Percentiles rank a stretch among this genome's conserved stretches.
Conservation (phyloP, 2,329 filamentous ascomycete species). For the Aureobasidium sp. region DNA sequence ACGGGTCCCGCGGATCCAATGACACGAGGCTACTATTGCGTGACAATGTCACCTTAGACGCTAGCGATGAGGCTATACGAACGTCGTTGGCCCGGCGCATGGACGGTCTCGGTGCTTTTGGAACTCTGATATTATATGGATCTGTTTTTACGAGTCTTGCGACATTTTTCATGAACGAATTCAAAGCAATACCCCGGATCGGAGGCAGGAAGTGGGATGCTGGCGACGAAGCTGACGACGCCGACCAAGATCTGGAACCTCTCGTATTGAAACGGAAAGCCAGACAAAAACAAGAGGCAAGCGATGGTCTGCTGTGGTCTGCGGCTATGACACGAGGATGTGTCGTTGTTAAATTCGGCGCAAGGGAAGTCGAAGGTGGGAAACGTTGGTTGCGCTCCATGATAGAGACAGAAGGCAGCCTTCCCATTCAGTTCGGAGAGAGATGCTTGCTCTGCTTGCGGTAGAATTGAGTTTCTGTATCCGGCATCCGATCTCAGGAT, state of each 20-base stretch:
- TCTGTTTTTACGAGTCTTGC: slow-evolving; percentile 59
- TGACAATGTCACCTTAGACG: slow-evolving; percentile 72
- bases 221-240: slow-evolving; percentile 34
- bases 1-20: slow-evolving; percentile 32
- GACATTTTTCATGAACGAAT: slow-evolving; percentile 72
- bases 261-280: slow-evolving; percentile 41
- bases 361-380: slow-evolving; percentile 71
- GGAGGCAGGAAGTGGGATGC: slow-evolving; percentile 70
- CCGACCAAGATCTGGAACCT: slow-evolving; percentile 20
- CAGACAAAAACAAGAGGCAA: slow-evolving; percentile 53
- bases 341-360: slow-evolving; percentile 85
- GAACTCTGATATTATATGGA: slow-evolving; percentile 77
- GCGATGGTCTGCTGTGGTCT: slow-evolving; percentile 67
- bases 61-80: slow-evolving; percentile 28
- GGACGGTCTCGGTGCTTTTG: slow-evolving; percentile 69
- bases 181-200: slow-evolving; percentile 69
- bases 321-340: slow-evolving; percentile 74
- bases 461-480: slow-evolving; percentile 17
- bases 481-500: neutral
- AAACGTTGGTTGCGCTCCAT: slow-evolving; percentile 73
- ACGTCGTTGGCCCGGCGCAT: slow-evolving; percentile 49
- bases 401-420: slow-evolving; percentile 65
- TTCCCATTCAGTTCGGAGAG: slow-evolving; percentile 67
- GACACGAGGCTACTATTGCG: slow-evolving; percentile 59
- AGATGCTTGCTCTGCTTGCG: slow-evolving; percentile 69